Percentiles rank a stretch among this genome's conserved stretches.
Evolutionary conservation across 345 rosid species (phyloP).

Genomic region (Aurinia saxatilis): DNA sequence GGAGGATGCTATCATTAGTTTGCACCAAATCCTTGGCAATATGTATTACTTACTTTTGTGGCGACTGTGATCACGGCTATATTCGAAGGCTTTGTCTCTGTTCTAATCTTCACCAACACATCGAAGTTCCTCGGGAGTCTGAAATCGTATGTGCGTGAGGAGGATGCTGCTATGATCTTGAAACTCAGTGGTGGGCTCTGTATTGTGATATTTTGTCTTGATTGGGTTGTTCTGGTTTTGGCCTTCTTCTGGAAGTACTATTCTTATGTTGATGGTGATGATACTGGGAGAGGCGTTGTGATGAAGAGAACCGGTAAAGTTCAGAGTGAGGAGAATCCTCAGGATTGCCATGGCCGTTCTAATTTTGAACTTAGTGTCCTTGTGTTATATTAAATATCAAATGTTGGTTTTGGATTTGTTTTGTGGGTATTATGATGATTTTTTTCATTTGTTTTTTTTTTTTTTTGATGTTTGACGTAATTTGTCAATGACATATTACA

Average conservation of each 20-base stretch:
- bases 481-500: neutral
- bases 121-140: slow-evolving; percentile 48
- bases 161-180: slow-evolving; percentile 68
- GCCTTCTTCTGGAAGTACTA: slow-evolving; percentile 84
- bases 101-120: slow-evolving; percentile 61
- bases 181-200: slow-evolving; percentile 82
- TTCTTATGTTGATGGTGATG: slow-evolving; percentile 53
- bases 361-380: slow-evolving; percentile 35
- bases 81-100: too few species aligned
- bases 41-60: too few species aligned
- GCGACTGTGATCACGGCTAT: slow-evolving; percentile 78
- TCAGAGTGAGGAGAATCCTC: slow-evolving; percentile 60
- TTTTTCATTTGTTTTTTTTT: too few species aligned
- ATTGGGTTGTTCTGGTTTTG: slow-evolving; percentile 76
- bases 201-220: slow-evolving; percentile 61
- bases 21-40: too few species aligned
- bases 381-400: slow-evolving; percentile 12
- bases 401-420: slow-evolving; percentile 15
- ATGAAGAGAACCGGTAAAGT: slow-evolving; percentile 58
- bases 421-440: slow-evolving; percentile 6
- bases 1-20: too few species aligned
- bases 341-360: slow-evolving; percentile 93
- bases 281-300: slow-evolving; percentile 4
- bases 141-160: slow-evolving; percentile 85
- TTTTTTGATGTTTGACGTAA: neutral